Evolutionary conservation across 345 rosid genomes (phyloP).

Genomic region (Limnanthes douglasii): DNA sequence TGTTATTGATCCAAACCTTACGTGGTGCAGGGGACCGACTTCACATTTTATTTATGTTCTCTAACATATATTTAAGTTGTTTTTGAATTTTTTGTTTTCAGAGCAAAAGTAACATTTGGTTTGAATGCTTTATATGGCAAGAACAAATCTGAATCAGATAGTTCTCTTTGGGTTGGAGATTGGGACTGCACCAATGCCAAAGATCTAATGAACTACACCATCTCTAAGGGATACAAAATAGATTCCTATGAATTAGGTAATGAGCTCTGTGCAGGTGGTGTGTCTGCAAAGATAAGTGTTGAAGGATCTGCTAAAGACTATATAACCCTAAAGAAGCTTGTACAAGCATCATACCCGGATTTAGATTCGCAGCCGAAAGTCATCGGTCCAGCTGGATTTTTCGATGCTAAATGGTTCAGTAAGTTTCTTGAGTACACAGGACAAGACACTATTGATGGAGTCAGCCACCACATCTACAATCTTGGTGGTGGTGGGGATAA

Average conservation of each 20-base stretch:
- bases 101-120: constrained; percentile 27
- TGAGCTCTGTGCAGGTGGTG: constrained; percentile 38
- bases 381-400: constrained; percentile 45
- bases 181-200: constrained; percentile 31
- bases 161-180: constrained; percentile 18
- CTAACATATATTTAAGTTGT: no score
- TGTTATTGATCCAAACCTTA: no score
- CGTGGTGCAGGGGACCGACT: no score
- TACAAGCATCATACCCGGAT: constrained; percentile 20
- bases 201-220: constrained; percentile 29
- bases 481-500: constrained; percentile 31
- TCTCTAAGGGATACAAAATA: constrained; percentile 32
- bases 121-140: constrained; percentile 37
- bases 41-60: no score
- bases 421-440: constrained; percentile 24
- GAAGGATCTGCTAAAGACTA: constrained; percentile 28
- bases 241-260: constrained; percentile 57
- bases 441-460: constrained; percentile 26
- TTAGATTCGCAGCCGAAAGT: constrained; percentile 20
- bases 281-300: constrained; percentile 20
- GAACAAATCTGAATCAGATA: constrained; percentile 1
- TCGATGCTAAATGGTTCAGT: constrained; percentile 36
- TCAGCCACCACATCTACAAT: constrained; percentile 51
- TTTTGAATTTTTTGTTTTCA: constrained; percentile 6
- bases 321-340: constrained; percentile 13